Base-by-base conservation (phyloP, 2,329 filamentous ascomycete genomes). In the Coleophoma crateriformis region DNA sequence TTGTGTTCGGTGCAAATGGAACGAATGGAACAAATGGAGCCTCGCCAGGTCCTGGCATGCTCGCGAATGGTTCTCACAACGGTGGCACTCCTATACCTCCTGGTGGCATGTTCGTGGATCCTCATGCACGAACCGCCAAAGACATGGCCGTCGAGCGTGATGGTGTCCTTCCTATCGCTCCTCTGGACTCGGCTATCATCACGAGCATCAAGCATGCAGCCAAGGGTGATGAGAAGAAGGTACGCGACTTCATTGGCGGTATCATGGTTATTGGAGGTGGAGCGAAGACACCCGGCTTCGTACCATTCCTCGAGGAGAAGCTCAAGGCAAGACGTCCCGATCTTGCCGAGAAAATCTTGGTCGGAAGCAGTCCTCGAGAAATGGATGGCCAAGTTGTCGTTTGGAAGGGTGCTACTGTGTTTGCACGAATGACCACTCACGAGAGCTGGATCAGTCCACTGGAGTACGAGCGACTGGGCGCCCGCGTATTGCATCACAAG, bases 331-430 rank as follows among this genome's bases (percentile, higher is more conserved):
- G 85, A 45, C 70, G 80, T 40, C 80, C 80, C 4, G 82, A 85
- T 56, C 68, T 85, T 41, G 68, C 69, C 17, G 82, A 85, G 33
- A 73, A 75, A 52, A 82, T 85, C 54, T 68, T 84, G 20, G 81
- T 85, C 47, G 82, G 80, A 53, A 74, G 77, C 53, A 94, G 77
- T 77, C 94, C 94, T 0, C 78, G 92, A 61, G 94, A 99, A 61
- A 86, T 99, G 73, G 94, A 99, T 69, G 90, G 94, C 52, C 90
- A 96, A 69, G 91, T 97, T n/a, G 87, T 97, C 47, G 85, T 86
- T 8, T 99, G 94, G 94, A 99, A 99, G 77, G 94, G 94, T 4
- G 94, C 89, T 1, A 96, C 90, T 65, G 91, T 99, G 14, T 99
- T 96, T 74, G 91, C 90, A 3, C 72, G 97, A 59, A 81, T 84